Base-by-base conservation (phyloP, 345 rosid species). In the Schrenkiella parvula region DNA sequence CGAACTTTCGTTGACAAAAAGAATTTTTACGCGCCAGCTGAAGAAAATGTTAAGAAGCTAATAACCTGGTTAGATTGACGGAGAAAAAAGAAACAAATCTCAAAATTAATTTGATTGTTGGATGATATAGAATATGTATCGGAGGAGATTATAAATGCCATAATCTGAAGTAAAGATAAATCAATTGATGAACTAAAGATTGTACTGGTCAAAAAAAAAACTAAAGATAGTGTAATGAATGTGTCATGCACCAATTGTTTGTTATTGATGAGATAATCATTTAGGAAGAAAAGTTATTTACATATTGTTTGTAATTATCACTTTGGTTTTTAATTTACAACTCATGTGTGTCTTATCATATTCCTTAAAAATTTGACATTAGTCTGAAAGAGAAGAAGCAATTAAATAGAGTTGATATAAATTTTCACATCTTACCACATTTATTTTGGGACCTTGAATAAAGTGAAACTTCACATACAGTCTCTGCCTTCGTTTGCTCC, bases 361-460 rank as follows among this genome's bases (percentile, higher is more conserved):
- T 68, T 62, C 25, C 32, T 51, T 25, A 52, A 52, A 46, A 39
- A 76, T 56, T 56, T 57, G 21, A 46, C 44, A 76, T 44, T 55
- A 46, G 11, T 47, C 31, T 59, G 8, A 17, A 38, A 14, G 21
- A 39, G 50, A 1, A 29, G 18, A 31, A 64, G 23, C 53, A 57
- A 55, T 44, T 56, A 34, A 53, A 75, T 61, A 59, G 58, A 59
- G 29, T 48, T 76, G 65, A 19, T 76, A 70, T 76, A 76, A 70
- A 55, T 56, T 77, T 48, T 55, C 26, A n/a, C 76, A 77, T 70
- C 72, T 64, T 70, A 76, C 80, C 61, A 70, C 72, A 64, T 64
- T 76, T 70, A 64, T 64, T 64, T 70, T 57, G 76, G 80, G 71
- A 64, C 80, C 71, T 70, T 77, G 67, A 70, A 70, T 77, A 26